These are phyloP conservation scores for Nicotiana obtusifolia DNA, from an alignment of 257 asterid genomes.

Conservation along the genomic window DNA sequence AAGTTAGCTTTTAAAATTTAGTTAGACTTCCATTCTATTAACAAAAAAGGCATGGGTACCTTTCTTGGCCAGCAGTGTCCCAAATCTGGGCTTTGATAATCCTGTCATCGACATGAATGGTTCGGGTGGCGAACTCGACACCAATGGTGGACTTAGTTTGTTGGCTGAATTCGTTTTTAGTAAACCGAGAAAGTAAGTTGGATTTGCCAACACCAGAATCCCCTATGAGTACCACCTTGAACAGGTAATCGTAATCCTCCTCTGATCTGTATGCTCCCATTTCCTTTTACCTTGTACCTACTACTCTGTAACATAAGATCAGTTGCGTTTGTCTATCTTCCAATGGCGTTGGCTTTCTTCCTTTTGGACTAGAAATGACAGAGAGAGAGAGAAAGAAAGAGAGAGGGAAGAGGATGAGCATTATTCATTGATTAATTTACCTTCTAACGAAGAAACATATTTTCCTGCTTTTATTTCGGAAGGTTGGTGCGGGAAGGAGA, in stretches of 20 bases:
- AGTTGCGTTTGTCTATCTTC: background rate
- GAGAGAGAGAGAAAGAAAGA: background rate
- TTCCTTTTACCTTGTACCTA: background rate
- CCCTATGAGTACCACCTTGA: slow-evolving; percentile 41
- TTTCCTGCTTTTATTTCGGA: background rate
- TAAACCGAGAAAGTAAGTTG: slow-evolving; percentile 33
- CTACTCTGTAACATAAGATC: background rate
- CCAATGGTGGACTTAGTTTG: slow-evolving; percentile 43
- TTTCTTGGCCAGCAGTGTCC: slow-evolving; percentile 57
- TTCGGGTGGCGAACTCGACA: slow-evolving; percentile 41
- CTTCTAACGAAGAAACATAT: background rate
- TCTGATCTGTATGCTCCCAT: slow-evolving; percentile 38
- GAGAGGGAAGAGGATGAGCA: background rate
- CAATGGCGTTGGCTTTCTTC: background rate
- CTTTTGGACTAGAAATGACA: background rate
- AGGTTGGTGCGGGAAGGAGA: background rate
- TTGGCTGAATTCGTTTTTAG: slow-evolving; percentile 37
- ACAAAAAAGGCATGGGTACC: slow-evolving; percentile 12
- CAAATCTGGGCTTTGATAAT: slow-evolving; percentile 45
- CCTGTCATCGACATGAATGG: slow-evolving; percentile 36
- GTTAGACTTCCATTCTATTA: no score
- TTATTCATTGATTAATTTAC: background rate
- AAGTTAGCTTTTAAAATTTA: no score
- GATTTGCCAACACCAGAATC: slow-evolving; percentile 48
- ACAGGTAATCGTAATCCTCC: slow-evolving; percentile 45